Evolutionary conservation across 1,284 basidiomycete genomes (phyloP).

Genomic region (Testicularia cyperi): DNA sequence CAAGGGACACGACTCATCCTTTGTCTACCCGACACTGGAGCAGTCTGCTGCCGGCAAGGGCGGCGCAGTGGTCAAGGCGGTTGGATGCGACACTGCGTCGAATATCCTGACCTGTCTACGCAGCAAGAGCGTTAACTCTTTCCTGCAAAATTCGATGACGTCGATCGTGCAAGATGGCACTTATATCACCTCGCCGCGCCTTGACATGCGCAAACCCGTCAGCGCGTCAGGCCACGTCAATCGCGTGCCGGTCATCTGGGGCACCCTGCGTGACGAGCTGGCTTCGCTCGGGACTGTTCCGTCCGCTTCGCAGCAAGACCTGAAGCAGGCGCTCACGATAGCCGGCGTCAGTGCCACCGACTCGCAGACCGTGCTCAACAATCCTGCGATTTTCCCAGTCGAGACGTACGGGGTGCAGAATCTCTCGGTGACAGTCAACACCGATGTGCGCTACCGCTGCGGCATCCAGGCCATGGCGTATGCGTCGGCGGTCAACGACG

Average conservation of each 20-base stretch:
- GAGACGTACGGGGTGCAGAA: slow-evolving; percentile 23
- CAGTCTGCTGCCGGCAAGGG: slow-evolving; percentile 8
- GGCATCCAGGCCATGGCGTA: slow-evolving; percentile 32
- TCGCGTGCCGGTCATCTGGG: slow-evolving; percentile 39
- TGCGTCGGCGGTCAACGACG: slow-evolving; percentile 24
- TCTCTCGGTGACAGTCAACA: slow-evolving; percentile 28
- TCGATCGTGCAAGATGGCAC: slow-evolving; percentile 26
- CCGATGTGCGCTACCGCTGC: slow-evolving; percentile 27
- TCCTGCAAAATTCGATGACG: slow-evolving; percentile 9
- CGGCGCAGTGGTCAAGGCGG: slow-evolving; percentile 10
- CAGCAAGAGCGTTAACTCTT: slow-evolving; percentile 6
- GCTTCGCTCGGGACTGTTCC: slow-evolving; percentile 40
- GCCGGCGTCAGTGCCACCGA: slow-evolving; percentile 31
- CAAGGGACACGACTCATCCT: slow-evolving; percentile 12
- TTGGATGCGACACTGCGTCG: slow-evolving; percentile 20
- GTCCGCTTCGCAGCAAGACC: slow-evolving; percentile 17
- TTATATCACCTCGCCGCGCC: slow-evolving; percentile 16
- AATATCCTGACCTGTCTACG: slow-evolving; percentile 38
- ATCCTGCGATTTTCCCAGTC: slow-evolving; percentile 22
- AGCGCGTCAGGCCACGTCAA: slow-evolving; percentile 23
- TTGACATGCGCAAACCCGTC: slow-evolving; percentile 24
- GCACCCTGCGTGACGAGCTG: slow-evolving; percentile 43
- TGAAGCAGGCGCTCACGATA: slow-evolving; percentile 24
- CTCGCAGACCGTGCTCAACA: slow-evolving; percentile 19
- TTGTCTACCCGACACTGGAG: slow-evolving; percentile 12